Conservation (phyloP, 192 early-diverging fungal species). For the Umbelopsis isabellina region DNA sequence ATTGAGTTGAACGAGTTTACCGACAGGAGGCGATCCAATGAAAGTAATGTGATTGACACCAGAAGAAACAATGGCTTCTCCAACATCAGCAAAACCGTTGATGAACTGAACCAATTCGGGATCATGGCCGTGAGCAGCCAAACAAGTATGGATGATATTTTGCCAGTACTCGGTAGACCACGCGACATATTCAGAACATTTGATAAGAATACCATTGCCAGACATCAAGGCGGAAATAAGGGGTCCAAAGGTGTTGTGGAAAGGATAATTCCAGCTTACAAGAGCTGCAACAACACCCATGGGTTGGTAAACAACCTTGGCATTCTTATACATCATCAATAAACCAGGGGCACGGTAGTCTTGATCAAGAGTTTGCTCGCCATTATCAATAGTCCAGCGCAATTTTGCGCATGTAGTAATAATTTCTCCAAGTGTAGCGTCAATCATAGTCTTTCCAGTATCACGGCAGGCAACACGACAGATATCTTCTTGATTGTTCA, state of each 20-base stretch:
- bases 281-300: conserved; percentile 81
- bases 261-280: conserved; percentile 91
- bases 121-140: conserved; percentile 74
- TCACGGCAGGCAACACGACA: conserved; percentile 72
- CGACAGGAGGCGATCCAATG: conserved; percentile 85
- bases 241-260: conserved; percentile 79
- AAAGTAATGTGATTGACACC: conserved; percentile 81
- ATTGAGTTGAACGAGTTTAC: conserved; percentile 72
- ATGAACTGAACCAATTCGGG: conserved; percentile 80
- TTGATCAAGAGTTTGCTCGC: conserved; percentile 68
- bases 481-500: conserved; percentile 76
- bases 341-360: conserved; percentile 69
- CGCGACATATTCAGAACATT: conserved; percentile 83
- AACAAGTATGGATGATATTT: conserved; percentile 64
- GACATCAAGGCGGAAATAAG: conserved; percentile 81
- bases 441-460: conserved; percentile 83
- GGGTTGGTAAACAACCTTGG: conserved; percentile 79
- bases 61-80: conserved; percentile 69
- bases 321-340: conserved; percentile 76
- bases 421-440: conserved; percentile 85
- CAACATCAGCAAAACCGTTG: conserved; percentile 81
- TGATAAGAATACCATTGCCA: conserved; percentile 86
- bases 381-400: conserved; percentile 78
- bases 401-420: conserved; percentile 78
- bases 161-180: conserved; percentile 77